Base-by-base conservation (phyloP, 2,329 filamentous ascomycete species). In the Ophiostoma perfectum region DNA sequence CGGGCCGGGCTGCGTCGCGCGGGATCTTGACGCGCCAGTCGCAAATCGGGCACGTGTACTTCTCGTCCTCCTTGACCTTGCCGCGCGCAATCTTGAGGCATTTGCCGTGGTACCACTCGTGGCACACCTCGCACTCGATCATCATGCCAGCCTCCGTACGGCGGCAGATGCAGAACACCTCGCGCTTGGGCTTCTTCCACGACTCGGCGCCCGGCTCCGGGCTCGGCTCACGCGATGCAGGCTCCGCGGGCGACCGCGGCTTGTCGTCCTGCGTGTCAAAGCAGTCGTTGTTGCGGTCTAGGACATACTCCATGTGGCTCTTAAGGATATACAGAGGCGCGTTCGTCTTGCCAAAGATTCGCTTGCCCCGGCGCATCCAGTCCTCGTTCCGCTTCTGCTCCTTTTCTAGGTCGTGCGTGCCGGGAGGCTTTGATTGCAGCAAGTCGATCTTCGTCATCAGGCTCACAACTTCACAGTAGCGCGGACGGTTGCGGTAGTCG, bases 81-180 rank as follows among this genome's bases (percentile, higher is more conserved):
- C 95, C 95, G 65, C 95, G 88, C 2, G 95, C 95, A 75, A 99
- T 97, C 81, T 99, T 99, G 49, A 99, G 83, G 75, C 95, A 99
- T 78, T 97, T 98, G 70, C 95, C 94, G 75, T 99, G 95, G 76
- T 99, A 99, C 95, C 95, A 99, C 81, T 99, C 95, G 75, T 97
- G 94, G 78, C 95, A 99, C 52, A 97, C 83, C 77, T 98, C 95
- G 77, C 95, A 99, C 79, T 99, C 95, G 74, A 99, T 98, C 95
- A 99, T 99, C 90, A 98, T 96, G 66, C 95, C 95, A 49, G 94
- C 93, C 78, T 99, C 95, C 6, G 92, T 87, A 71, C 89, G 92
- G 70, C 95, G 88, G 79, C 95, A 99, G 73, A 99, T 97, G 78
- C 95, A 99, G 77, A 98, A 99, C 0, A 98, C 94, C 76, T 98